These are phyloP conservation scores for Phytophthora lateralis DNA, from an alignment of 352 stramenopile species.

Conservation along the genomic window DNA sequence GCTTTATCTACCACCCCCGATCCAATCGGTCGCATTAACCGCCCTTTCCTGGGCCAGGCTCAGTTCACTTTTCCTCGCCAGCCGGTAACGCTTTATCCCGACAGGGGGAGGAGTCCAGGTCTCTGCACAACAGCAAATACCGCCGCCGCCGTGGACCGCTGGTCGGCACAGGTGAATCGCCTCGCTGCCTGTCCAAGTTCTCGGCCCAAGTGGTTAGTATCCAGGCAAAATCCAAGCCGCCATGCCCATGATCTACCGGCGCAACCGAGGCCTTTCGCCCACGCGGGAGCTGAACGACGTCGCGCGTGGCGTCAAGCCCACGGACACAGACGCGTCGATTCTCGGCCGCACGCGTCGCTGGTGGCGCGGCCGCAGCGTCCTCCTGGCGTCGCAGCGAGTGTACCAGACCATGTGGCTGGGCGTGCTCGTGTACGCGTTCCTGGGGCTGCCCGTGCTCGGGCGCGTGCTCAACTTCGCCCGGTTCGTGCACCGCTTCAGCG, in stretches of 20 bases:
- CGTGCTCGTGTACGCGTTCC: slow-evolving; percentile 69
- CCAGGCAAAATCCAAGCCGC: not conserved
- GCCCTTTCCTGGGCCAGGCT: not conserved
- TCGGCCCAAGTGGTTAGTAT: not conserved
- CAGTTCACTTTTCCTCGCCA: slow-evolving; percentile 3
- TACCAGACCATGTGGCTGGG: slow-evolving; percentile 71
- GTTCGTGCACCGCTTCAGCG: slow-evolving; percentile 61
- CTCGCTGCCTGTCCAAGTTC: not conserved
- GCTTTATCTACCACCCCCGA: no score
- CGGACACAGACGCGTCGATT: slow-evolving; percentile 32
- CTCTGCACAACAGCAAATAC: slow-evolving; percentile 33
- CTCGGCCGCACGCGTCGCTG: slow-evolving; percentile 30
- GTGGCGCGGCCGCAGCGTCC: slow-evolving; percentile 31
- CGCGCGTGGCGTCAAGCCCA: slow-evolving; percentile 23
- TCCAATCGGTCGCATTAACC: slow-evolving; percentile 5
- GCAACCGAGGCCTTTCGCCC: slow-evolving; percentile 47
- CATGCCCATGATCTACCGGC: slow-evolving; percentile 71
- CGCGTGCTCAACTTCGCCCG: slow-evolving; percentile 67
- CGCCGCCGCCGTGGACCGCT: slow-evolving; percentile 20
- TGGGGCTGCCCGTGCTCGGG: slow-evolving; percentile 63
- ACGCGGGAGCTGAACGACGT: slow-evolving; percentile 32
- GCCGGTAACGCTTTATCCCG: slow-evolving; percentile 9
- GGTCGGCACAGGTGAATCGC: slow-evolving; percentile 7
- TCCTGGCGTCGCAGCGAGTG: slow-evolving; percentile 46
- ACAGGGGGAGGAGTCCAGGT: slow-evolving; percentile 11